Conservation (phyloP, 2,329 filamentous ascomycete genomes). For the Decorospora gaudefroyi region DNA sequence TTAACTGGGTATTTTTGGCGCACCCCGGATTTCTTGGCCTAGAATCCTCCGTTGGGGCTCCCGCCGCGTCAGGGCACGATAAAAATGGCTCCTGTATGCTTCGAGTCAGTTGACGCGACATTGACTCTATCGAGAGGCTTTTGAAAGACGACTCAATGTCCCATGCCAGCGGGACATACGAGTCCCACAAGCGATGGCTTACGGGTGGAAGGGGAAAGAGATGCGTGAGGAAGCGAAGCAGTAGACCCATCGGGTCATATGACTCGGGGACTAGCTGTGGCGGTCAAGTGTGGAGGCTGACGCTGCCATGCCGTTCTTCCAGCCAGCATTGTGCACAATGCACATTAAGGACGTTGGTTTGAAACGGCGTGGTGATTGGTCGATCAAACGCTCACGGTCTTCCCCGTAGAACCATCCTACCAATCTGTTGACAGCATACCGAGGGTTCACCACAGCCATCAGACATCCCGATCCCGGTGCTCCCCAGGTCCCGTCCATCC, state of each 20-base stretch:
- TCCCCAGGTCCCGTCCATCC: slow-evolving; percentile 5
- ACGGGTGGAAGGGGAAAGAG: slow-evolving; percentile 10
- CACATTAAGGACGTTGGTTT: not conserved
- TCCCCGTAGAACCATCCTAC: not conserved
- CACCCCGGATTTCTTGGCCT: slow-evolving; percentile 17
- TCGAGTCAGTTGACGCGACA: slow-evolving; percentile 12
- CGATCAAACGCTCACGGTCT: not conserved
- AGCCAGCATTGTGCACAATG: not conserved
- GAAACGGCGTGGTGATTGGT: slow-evolving; percentile 3
- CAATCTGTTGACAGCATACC: not conserved
- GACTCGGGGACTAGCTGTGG: not conserved
- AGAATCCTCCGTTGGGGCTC: slow-evolving; percentile 17
- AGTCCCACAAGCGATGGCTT: slow-evolving; percentile 3
- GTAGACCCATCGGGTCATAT: slow-evolving; percentile 9
- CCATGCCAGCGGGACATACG: slow-evolving; percentile 3
- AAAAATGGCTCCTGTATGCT: slow-evolving; percentile 3
- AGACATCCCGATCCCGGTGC: slow-evolving; percentile 8
- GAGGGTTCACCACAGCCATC: slow-evolving; percentile 1
- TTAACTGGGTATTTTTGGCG: slow-evolving; percentile 15
- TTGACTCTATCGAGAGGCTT: not conserved
- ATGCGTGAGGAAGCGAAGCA: slow-evolving; percentile 3
- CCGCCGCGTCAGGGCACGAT: slow-evolving; percentile 10
- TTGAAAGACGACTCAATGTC: slow-evolving; percentile 2
- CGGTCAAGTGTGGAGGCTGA: not conserved
- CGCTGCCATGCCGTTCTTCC: not conserved